A percentile compares a stretch with the other conserved stretches of the same genome.
Conservation (phyloP, 305 asterid species). For the Coffea humblotiana region DNA sequence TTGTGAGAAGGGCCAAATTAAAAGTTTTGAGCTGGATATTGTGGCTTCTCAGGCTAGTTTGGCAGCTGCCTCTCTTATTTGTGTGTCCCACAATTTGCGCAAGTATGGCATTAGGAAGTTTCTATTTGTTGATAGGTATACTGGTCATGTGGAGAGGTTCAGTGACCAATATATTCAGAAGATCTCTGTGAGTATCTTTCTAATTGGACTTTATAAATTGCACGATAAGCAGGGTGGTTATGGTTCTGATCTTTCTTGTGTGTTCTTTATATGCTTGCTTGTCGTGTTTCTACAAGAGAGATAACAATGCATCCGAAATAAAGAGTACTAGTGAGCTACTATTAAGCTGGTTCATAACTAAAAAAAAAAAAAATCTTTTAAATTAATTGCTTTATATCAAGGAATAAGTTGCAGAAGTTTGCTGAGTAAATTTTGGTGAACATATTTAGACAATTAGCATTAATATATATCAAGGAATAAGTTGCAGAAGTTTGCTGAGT, state of each 20-base stretch:
- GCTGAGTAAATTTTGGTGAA: background rate
- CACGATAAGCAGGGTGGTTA: background rate
- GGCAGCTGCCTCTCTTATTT: conserved; percentile 68
- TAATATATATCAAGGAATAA: background rate
- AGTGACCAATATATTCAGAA: conserved; percentile 56
- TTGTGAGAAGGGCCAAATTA: conserved; percentile 70
- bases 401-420: background rate
- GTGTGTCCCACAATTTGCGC: conserved; percentile 75
- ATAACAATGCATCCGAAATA: background rate
- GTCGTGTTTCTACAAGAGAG: background rate
- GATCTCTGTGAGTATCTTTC: conserved; percentile 57
- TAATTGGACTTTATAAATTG: background rate
- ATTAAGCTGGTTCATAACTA: background rate
- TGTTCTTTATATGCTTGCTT: background rate
- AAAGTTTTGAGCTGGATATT: conserved; percentile 71
- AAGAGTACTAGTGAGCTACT: background rate
- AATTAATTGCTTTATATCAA: background rate
- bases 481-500: background rate
- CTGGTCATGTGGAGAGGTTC: conserved; percentile 69
- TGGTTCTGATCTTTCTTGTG: background rate
- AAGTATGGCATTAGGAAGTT: conserved; percentile 81
- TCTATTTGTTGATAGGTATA: conserved; percentile 80
- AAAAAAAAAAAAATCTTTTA: background rate
- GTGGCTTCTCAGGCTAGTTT: conserved; percentile 67
- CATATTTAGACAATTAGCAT: background rate